phyloP scores from a whole-genome alignment of 768 basidiomycete species.

The Mycena vitilis region DNA sequence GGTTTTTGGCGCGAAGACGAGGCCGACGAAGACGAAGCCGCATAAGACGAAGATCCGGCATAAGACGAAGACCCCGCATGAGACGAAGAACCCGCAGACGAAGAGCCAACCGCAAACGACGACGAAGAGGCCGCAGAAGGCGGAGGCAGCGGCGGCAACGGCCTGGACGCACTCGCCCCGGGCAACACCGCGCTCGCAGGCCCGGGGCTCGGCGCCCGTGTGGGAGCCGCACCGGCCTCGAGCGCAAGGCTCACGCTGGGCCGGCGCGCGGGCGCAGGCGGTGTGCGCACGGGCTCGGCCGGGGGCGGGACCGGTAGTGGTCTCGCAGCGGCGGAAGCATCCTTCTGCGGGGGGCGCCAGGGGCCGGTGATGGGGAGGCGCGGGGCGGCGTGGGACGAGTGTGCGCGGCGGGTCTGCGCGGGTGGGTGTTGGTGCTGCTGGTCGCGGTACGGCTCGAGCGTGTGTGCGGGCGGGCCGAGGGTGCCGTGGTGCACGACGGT shows the following conservation, averaged over 20 bases:
- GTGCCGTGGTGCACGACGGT: constrained; percentile 36
- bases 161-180: background rate
- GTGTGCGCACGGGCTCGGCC: constrained; percentile 21
- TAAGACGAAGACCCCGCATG: background rate
- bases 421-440: constrained; percentile 10
- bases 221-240: background rate
- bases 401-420: background rate
- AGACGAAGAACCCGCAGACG: background rate
- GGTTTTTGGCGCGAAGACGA: background rate
- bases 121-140: background rate
- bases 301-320: constrained; percentile 33
- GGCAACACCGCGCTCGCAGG: background rate
- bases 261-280: constrained; percentile 5
- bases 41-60: background rate
- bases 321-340: background rate
- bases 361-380: constrained; percentile 25
- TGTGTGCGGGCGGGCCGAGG: constrained; percentile 24
- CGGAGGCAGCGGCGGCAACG: constrained; percentile 18
- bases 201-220: background rate
- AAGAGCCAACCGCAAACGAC: background rate
- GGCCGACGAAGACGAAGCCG: background rate
- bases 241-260: constrained; percentile 14
- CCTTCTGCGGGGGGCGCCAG: background rate
- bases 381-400: constrained; percentile 7
- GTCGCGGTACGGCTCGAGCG: constrained; percentile 8